Evolutionary conservation across 169 alveolate species (phyloP).

Genomic region (Cryptosporidium parvum): DNA sequence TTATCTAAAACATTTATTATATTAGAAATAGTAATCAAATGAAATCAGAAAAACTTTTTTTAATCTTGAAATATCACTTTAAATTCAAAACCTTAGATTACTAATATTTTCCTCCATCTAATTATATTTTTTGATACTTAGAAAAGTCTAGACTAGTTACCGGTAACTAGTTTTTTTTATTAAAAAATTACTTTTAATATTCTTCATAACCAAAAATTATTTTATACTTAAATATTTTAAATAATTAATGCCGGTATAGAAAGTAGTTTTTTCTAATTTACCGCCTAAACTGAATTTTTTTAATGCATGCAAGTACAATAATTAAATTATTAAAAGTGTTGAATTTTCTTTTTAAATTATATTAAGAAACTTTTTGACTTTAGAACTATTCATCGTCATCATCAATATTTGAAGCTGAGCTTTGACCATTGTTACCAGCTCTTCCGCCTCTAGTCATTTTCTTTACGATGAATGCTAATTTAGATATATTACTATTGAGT

Average conservation of each 20-base stretch:
- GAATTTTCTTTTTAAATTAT: background rate
- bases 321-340: background rate
- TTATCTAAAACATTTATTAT: background rate
- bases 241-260: constrained; percentile 1
- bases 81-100: background rate
- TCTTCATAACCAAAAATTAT: background rate
- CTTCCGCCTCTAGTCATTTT: background rate
- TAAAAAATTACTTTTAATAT: background rate
- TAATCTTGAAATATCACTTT: background rate
- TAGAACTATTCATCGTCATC: background rate
- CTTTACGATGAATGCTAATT: background rate
- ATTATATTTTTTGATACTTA: background rate
- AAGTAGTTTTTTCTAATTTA: background rate
- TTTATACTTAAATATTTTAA: too few species aligned
- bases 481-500: background rate
- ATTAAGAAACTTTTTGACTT: background rate
- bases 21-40: background rate
- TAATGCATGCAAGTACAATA: background rate
- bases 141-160: background rate
- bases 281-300: background rate
- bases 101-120: background rate
- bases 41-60: background rate
- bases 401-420: background rate
- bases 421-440: background rate
- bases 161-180: background rate